Conservation (phyloP, 1,284 basidiomycete genomes). For the Heterobasidion irregulare region DNA sequence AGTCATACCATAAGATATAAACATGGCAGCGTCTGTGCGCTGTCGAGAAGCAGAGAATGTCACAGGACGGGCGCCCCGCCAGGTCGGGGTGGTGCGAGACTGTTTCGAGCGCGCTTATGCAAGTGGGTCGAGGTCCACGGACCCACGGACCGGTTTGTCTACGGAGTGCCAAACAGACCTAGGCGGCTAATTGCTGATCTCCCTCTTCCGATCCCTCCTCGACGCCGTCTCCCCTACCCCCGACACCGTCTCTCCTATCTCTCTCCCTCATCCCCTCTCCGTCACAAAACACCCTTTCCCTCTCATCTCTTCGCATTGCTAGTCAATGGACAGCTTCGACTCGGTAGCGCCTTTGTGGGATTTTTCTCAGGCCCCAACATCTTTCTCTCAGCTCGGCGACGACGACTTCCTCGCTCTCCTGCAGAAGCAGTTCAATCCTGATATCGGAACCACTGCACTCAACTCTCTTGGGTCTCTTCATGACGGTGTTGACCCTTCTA, state of each 20-base stretch:
- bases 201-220: neutral
- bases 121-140: neutral
- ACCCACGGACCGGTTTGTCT: neutral
- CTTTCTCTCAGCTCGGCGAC: constrained; percentile 59
- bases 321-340: constrained; percentile 24
- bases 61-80: no score
- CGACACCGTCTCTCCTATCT: neutral
- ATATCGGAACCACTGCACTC: constrained; percentile 14
- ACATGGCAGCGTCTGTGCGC: no score
- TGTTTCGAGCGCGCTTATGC: no score
- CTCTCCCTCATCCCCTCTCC: neutral
- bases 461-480: constrained; percentile 19
- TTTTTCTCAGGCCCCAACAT: constrained; percentile 40
- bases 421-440: constrained; percentile 56
- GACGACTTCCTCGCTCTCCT: constrained; percentile 72
- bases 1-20: no score
- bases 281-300: neutral
- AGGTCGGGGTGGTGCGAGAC: no score
- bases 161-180: neutral
- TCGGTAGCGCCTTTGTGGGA: constrained; percentile 53
- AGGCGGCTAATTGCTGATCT: neutral
- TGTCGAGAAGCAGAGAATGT: no score
- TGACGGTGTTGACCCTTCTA: constrained; percentile 50
- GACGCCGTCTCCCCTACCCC: neutral
- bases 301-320: neutral